phyloP scores from a whole-genome alignment of 2,329 filamentous ascomycete species.

The Lasiodiplodia theobromae region DNA sequence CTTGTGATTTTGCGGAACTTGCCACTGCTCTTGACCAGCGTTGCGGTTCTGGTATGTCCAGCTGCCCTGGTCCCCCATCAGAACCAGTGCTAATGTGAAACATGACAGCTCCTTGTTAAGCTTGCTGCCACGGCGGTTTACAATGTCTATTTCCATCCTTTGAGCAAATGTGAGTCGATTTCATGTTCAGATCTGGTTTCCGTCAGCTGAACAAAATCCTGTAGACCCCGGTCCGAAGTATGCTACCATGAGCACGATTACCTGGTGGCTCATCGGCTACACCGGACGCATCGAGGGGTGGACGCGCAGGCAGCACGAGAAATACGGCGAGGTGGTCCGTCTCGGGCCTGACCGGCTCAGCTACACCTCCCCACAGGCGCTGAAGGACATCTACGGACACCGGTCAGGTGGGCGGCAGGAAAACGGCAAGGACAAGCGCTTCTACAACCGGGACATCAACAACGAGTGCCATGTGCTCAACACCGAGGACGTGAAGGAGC shows the following conservation, averaged over 20 bases:
- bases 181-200: neutral
- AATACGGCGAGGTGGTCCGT: slow-evolving; percentile 29
- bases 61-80: neutral
- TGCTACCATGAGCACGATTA: slow-evolving; percentile 40
- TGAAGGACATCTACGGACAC: slow-evolving; percentile 32
- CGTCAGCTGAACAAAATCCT: neutral
- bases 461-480: neutral
- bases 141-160: slow-evolving; percentile 53
- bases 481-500: slow-evolving; percentile 34
- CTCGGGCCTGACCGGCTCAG: slow-evolving; percentile 25
- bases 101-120: neutral
- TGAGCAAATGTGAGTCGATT: slow-evolving; percentile 40
- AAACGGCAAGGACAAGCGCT: slow-evolving; percentile 20
- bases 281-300: slow-evolving; percentile 39
- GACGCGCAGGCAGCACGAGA: slow-evolving; percentile 34
- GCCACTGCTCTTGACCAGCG: neutral
- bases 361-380: slow-evolving; percentile 24
- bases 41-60: neutral
- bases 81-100: neutral
- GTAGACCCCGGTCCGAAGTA: slow-evolving; percentile 50
- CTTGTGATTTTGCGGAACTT: neutral
- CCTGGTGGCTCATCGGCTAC: slow-evolving; percentile 40
- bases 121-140: slow-evolving; percentile 38
- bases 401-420: slow-evolving; percentile 14
- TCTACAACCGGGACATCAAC: slow-evolving; percentile 8